A percentile compares a stretch with the other conserved stretches of the same genome.
Evolutionary conservation across 1,284 basidiomycete genomes (phyloP).

Genomic region (Pseudomicrostroma phylloplanum): DNA sequence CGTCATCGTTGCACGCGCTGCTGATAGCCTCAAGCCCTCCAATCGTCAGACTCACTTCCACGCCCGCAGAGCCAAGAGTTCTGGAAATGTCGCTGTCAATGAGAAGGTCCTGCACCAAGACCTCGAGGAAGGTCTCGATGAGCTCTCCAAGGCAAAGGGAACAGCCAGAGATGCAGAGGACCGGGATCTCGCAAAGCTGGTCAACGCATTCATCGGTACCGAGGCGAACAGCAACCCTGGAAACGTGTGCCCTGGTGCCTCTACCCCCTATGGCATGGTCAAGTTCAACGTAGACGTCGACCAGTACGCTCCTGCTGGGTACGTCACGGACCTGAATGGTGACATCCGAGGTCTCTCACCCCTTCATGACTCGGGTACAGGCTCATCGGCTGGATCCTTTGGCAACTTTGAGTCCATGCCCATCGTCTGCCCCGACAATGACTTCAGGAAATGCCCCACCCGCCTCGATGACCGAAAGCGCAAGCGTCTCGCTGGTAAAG

Average conservation of each 20-base stretch:
- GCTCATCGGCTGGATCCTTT: conserved; percentile 33
- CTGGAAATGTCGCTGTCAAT: neutral
- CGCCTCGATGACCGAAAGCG: conserved; percentile 31
- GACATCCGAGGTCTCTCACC: conserved; percentile 33
- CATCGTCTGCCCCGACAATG: conserved; percentile 27
- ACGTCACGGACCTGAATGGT: conserved; percentile 24
- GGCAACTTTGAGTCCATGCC: conserved; percentile 42
- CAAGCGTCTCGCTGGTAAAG: conserved; percentile 21
- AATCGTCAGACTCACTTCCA: too few relatives aligned
- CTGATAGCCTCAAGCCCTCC: too few relatives aligned
- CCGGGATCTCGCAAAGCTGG: conserved; percentile 9
- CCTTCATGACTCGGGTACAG: conserved; percentile 41
- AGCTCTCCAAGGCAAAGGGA: neutral
- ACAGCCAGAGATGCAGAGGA: neutral
- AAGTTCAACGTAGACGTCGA: conserved; percentile 38
- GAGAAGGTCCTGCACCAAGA: neutral
- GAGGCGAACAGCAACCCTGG: conserved; percentile 20
- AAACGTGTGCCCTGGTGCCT: conserved; percentile 33
- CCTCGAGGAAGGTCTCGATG: neutral
- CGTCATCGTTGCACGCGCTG: too few relatives aligned
- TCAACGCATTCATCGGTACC: conserved; percentile 24
- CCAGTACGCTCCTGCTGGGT: conserved; percentile 33
- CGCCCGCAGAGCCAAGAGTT: too few relatives aligned
- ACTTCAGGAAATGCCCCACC: conserved; percentile 31
- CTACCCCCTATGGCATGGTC: conserved; percentile 40